phyloP scores from a whole-genome alignment of 2,329 filamentous ascomycete genomes.

The Xylaria sp. region DNA sequence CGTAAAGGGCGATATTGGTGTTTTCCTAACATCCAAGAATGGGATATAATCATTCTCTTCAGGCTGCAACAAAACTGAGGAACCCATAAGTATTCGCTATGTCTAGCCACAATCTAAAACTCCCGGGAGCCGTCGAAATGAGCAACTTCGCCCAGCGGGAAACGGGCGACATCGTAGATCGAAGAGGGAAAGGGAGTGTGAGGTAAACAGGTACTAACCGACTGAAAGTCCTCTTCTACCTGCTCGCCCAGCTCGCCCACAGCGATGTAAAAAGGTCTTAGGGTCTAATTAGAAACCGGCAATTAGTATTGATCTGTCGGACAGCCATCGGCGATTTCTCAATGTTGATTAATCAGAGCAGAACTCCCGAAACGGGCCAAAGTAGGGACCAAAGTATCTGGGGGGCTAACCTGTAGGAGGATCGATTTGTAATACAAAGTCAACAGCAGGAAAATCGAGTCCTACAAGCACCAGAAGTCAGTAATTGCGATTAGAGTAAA shows the following conservation, averaged over 20 bases:
- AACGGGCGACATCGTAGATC: background rate
- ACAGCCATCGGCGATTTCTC: background rate
- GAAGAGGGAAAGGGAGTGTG: background rate
- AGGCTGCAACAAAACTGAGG: conserved; percentile 76
- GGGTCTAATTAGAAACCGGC: conserved; percentile 59
- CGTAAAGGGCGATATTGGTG: conserved; percentile 71
- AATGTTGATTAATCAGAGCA: background rate
- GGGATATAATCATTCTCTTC: conserved; percentile 88
- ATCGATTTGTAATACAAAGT: conserved; percentile 89
- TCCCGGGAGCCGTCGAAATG: background rate
- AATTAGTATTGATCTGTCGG: background rate
- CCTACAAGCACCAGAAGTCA: conserved; percentile 43
- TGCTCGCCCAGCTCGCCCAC: conserved; percentile 88
- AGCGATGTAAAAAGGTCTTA: conserved; percentile 93
- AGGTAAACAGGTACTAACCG: conserved; percentile 13
- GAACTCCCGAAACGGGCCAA: background rate
- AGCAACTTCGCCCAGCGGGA: background rate
- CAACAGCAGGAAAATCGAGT: conserved; percentile 89
- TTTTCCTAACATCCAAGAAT: conserved; percentile 86
- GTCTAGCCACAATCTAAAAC: background rate
- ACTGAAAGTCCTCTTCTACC: conserved; percentile 84
- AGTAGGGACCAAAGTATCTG: background rate
- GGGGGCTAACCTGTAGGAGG: conserved; percentile 58
- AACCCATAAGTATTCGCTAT: background rate
- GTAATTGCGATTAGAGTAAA: background rate